Evolutionary conservation across 2,329 filamentous ascomycete species (phyloP), one percentile per base, ranked within the genome.

Genomic region (Lecanicillium sp.): DNA sequence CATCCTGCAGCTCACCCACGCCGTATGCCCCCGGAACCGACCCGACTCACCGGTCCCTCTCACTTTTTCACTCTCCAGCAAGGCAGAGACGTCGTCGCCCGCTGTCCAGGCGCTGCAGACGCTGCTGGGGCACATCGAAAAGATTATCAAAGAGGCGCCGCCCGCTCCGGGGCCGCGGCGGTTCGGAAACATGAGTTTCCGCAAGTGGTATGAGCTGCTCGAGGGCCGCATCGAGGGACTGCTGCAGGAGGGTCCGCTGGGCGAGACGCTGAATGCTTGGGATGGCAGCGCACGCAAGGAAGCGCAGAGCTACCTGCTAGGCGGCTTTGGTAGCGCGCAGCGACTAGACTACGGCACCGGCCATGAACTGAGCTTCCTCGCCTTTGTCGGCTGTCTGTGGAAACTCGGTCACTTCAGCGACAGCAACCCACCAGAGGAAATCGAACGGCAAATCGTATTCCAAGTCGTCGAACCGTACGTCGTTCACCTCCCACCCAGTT

Each of bases 271-370:
- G 4, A 43, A 47, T 9, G 44, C 52, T 25, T 49, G 56, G 0
- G 60, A 58, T 3, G 60, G 64, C 14, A 65, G 69, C 2, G 74
- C 77, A 5, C 68, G 71, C 48, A 72, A 74, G 34, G 90, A 97
- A 61, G 64, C 96, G 8, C 72, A 69, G 41, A 72, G 77, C 30
- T 98, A 98, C 57, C 73, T 98, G 2, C 60, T 94, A 4, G 89
- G 88, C 12, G 77, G 77, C 4, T 96, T 95, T 61, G 92, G 92
- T 4, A 97, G 88, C 55, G 62, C 86, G 0, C 87, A 96, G 53
- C 71, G 92, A 39, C 69, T 98, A 18, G 92, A 98, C 62, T 98
- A 96, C 55, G 92, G 92, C 2, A 97, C 92, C 0, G 92, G 92
- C 0, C 92, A 98, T 58, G 92, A 98, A 56, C 67, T 98, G 37